A percentile compares a stretch with the other conserved stretches of the same genome.
These are phyloP conservation scores for Domatiomyces catenatus DNA, from an alignment of 2,329 filamentous ascomycete genomes.

Conservation along the genomic window DNA sequence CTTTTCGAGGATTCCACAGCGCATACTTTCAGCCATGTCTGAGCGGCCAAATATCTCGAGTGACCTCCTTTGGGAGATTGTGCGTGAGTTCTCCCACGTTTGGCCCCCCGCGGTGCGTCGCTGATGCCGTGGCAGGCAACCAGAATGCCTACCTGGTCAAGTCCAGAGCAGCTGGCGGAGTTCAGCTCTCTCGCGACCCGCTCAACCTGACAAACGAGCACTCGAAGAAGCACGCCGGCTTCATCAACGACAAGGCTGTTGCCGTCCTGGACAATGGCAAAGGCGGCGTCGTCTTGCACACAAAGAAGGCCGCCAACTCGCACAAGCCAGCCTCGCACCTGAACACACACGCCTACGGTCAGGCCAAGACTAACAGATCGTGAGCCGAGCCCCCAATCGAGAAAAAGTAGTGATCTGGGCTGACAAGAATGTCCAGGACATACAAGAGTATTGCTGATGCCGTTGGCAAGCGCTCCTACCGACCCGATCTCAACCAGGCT, in stretches of 20 bases:
- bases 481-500: slow-evolving; percentile 56
- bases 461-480: slow-evolving; percentile 75
- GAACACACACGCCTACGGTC: slow-evolving; percentile 53
- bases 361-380: slow-evolving; percentile 65
- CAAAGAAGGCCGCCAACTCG: slow-evolving; percentile 59
- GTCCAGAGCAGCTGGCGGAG: slow-evolving; percentile 62
- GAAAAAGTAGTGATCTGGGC: slow-evolving; percentile 13
- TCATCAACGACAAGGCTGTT: slow-evolving; percentile 86
- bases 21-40: not conserved
- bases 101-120: not conserved
- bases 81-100: slow-evolving; percentile 52
- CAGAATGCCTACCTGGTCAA: slow-evolving; percentile 88
- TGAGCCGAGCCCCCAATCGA: slow-evolving; percentile 30
- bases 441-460: slow-evolving; percentile 76
- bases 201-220: slow-evolving; percentile 87
- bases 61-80: slow-evolving; percentile 89
- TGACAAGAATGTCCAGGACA: slow-evolving; percentile 40
- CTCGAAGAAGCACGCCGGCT: slow-evolving; percentile 85
- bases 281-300: slow-evolving; percentile 63
- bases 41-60: slow-evolving; percentile 52
- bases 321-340: slow-evolving; percentile 58
- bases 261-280: slow-evolving; percentile 58
- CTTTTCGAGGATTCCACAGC: not conserved
- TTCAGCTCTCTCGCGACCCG: slow-evolving; percentile 86
- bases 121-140: slow-evolving; percentile 42